These are phyloP conservation scores for Hericium rajendrae DNA, from an alignment of 768 basidiomycete genomes.

Conservation along the genomic window DNA sequence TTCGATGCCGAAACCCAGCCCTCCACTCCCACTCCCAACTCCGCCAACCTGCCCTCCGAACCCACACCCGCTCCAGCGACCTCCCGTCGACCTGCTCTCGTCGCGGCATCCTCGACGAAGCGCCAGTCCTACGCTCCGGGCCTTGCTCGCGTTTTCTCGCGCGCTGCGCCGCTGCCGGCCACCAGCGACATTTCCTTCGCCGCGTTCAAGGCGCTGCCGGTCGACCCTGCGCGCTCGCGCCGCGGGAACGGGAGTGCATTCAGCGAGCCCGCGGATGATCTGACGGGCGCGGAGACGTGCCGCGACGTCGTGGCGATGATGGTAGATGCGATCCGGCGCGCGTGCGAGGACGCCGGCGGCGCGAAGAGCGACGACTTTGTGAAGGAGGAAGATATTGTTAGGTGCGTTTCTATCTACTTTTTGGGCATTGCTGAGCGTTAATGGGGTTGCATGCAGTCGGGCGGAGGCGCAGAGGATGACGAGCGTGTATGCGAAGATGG, in stretches of 20 bases:
- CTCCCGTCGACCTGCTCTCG: background rate
- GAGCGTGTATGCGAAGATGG: conserved; percentile 84
- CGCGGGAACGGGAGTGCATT: conserved; percentile 44
- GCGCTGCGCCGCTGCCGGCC: conserved; percentile 23
- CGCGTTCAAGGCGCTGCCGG: conserved; percentile 73
- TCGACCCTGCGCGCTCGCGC: conserved; percentile 47
- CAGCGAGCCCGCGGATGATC: conserved; percentile 41
- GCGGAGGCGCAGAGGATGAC: conserved; percentile 80
- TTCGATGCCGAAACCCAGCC: background rate
- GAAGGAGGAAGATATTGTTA: conserved; percentile 64
- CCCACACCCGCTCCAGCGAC: conserved; percentile 4
- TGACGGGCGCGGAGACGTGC: conserved; percentile 56
- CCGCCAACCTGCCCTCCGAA: conserved; percentile 4
- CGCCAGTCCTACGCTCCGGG: conserved; percentile 15
- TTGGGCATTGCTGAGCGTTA: background rate
- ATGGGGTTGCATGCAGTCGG: conserved; percentile 36
- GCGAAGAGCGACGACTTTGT: conserved; percentile 36
- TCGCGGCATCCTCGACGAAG: conserved; percentile 2
- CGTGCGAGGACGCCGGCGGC: conserved; percentile 55
- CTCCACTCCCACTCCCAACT: background rate
- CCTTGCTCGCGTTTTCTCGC: conserved; percentile 27
- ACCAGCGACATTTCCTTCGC: conserved; percentile 41
- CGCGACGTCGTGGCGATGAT: conserved; percentile 69
- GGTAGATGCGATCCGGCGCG: conserved; percentile 57
- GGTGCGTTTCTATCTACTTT: conserved; percentile 35